Percentiles rank a stretch among this genome's conserved stretches.
These are phyloP conservation scores for Termitomyces sp. DNA, from an alignment of 768 basidiomycete genomes.

Conservation along the genomic window DNA sequence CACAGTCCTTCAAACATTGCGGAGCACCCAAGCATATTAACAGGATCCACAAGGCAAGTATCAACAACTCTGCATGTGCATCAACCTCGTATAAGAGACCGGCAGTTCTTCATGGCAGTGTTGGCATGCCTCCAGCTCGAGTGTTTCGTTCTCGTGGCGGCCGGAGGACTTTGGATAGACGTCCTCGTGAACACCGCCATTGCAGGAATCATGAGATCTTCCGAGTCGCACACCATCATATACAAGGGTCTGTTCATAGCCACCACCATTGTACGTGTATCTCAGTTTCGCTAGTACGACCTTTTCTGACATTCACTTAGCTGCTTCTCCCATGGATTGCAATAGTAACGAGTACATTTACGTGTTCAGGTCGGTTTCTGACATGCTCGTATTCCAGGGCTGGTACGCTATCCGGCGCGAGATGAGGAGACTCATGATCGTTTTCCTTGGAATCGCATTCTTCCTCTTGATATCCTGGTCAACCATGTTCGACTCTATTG, in stretches of 20 bases:
- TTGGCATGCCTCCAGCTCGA: constrained; percentile 55
- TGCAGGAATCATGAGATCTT: constrained; percentile 30
- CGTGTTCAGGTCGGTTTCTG: background rate
- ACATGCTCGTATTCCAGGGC: constrained; percentile 34
- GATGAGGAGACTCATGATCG: constrained; percentile 35
- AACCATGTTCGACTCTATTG: constrained; percentile 45
- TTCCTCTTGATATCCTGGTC: constrained; percentile 37
- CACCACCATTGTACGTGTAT: constrained; percentile 40
- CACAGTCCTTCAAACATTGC: constrained; percentile 48
- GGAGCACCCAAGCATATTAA: constrained; percentile 52
- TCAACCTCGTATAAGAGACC: background rate
- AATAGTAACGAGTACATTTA: constrained; percentile 32
- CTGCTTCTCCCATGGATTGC: constrained; percentile 51
- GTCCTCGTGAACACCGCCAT: constrained; percentile 50
- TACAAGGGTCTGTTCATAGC: constrained; percentile 47
- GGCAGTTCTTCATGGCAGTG: constrained; percentile 53
- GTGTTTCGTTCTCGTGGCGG: constrained; percentile 47
- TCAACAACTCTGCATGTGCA: background rate
- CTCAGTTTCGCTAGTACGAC: background rate
- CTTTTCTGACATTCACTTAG: background rate
- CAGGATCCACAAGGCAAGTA: constrained; percentile 46
- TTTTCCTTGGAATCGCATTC: constrained; percentile 42
- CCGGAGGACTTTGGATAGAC: constrained; percentile 57
- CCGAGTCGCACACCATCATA: constrained; percentile 28
- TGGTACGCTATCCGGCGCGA: constrained; percentile 54